Evolutionary conservation across 768 basidiomycete genomes (phyloP).

Genomic region (Stropharia rugosoannulata): DNA sequence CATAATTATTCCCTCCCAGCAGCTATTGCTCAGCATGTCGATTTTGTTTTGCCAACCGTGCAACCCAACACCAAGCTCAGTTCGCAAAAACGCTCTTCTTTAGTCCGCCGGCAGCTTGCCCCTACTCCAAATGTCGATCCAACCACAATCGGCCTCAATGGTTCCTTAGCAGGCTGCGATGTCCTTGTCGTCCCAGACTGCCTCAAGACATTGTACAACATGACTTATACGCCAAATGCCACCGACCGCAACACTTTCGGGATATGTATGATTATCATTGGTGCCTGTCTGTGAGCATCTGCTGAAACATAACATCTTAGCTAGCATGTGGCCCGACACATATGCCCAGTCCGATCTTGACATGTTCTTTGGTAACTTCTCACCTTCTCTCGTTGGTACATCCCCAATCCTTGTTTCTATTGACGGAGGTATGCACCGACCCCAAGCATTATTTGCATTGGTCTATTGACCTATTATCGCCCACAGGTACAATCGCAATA

Average conservation of each 20-base stretch:
- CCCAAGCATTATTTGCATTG: neutral
- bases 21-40: conserved; percentile 36
- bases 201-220: conserved; percentile 22
- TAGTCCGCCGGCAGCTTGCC: neutral
- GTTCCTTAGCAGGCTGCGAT: conserved; percentile 25
- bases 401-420: conserved; percentile 32
- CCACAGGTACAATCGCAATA: conserved; percentile 30
- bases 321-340: conserved; percentile 47
- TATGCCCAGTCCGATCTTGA: conserved; percentile 44
- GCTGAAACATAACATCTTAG: conserved; percentile 20
- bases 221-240: conserved; percentile 23
- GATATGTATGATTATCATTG: conserved; percentile 20
- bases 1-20: conserved; percentile 35
- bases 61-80: conserved; percentile 30
- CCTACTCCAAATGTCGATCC: neutral
- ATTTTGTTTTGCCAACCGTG: conserved; percentile 36
- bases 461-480: neutral
- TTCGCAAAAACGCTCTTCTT: neutral
- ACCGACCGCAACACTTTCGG: conserved; percentile 24
- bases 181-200: conserved; percentile 33
- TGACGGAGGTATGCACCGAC: conserved; percentile 27
- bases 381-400: conserved; percentile 32
- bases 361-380: conserved; percentile 40
- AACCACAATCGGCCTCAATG: neutral
- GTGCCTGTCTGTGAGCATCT: neutral